Evolutionary conservation across 2,329 filamentous ascomycete genomes (phyloP).

Genomic region (Pseudogymnoascus sp.): DNA sequence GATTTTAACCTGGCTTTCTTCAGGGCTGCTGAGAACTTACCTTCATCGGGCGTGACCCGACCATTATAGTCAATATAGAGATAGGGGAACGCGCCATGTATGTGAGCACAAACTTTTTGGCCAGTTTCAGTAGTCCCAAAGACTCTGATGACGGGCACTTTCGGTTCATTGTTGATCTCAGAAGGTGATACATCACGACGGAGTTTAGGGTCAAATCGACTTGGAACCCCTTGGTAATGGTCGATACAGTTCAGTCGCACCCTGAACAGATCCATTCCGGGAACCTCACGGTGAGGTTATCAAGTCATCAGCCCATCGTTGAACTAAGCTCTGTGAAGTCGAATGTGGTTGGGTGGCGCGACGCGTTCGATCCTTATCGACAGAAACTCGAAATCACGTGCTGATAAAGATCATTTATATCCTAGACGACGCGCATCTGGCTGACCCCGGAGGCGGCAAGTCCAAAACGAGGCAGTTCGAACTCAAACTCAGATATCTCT

Average conservation of each 20-base stretch:
- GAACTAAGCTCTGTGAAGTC: background rate
- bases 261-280: constrained; percentile 66
- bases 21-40: constrained; percentile 40
- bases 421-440: background rate
- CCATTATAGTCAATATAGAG: constrained; percentile 84
- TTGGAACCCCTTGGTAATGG: constrained; percentile 77
- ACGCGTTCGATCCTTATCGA: constrained; percentile 6
- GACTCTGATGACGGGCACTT: constrained; percentile 77
- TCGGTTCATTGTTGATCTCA: constrained; percentile 56
- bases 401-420: background rate
- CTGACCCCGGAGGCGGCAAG: background rate
- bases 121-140: constrained; percentile 93
- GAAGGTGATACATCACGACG: constrained; percentile 55
- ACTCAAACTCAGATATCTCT: constrained; percentile 1
- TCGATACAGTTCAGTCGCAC: constrained; percentile 94
- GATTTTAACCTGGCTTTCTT: background rate
- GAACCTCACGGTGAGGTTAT: background rate
- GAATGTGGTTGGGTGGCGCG: background rate
- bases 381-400: constrained; percentile 9
- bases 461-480: background rate
- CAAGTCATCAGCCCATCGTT: constrained; percentile 2
- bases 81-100: constrained; percentile 94
- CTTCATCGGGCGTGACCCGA: constrained; percentile 56
- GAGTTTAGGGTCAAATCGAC: constrained; percentile 73
- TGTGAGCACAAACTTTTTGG: constrained; percentile 91